A percentile compares a stretch with the other conserved stretches of the same genome.
Conservation (phyloP, 2,329 filamentous ascomycete genomes). For the Monilinia aucupariae region DNA sequence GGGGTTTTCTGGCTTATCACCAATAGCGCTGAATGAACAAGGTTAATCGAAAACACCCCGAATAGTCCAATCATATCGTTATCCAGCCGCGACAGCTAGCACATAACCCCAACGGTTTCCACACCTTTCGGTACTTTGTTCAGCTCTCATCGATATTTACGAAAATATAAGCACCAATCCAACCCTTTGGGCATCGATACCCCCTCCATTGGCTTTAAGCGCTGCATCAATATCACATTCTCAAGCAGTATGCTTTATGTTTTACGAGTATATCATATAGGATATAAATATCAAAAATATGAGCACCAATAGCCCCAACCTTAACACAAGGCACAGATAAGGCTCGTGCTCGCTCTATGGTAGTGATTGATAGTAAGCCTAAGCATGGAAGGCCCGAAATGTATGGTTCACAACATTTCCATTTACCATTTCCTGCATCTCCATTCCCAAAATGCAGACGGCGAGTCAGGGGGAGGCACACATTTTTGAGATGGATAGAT, state of each 20-base stretch:
- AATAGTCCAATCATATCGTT: not conserved
- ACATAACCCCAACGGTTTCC: not conserved
- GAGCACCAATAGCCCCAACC: not conserved
- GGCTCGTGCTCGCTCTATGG: not conserved
- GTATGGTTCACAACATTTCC: constrained; percentile 6
- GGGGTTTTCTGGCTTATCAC: constrained; percentile 3
- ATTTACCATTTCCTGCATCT: not conserved
- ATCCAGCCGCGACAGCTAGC: constrained; percentile 12
- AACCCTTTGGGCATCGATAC: constrained; percentile 1
- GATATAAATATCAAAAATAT: not conserved
- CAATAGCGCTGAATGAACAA: not conserved
- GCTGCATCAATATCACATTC: not conserved
- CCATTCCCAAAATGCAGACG: not conserved
- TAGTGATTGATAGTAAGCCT: not conserved
- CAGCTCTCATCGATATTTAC: not conserved
- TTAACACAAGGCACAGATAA: not conserved
- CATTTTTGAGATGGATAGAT: not conserved
- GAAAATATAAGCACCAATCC: not conserved
- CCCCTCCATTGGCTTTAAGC: not conserved
- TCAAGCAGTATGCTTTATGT: not conserved
- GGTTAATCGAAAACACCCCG: not conserved
- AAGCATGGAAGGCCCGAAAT: constrained; percentile 2
- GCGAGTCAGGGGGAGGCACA: not conserved
- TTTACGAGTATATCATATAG: not conserved
- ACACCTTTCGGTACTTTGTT: not conserved